These are phyloP conservation scores for Apiotrichum porosum DNA, from an alignment of 1,284 basidiomycete species.

Conservation along the genomic window DNA sequence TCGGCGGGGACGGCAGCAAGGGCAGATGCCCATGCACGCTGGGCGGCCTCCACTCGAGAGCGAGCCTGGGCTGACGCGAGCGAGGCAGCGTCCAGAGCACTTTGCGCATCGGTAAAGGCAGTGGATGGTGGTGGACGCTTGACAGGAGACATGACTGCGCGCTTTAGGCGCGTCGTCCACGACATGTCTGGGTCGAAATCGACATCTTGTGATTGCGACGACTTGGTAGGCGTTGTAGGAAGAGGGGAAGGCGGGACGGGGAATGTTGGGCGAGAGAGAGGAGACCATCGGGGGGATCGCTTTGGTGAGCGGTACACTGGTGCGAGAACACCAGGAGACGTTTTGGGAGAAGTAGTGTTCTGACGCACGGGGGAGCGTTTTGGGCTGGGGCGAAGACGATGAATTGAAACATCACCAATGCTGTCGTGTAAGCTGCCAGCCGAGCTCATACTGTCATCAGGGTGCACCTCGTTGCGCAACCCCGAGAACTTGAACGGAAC, in stretches of 20 bases:
- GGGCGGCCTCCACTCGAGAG: conserved; percentile 3
- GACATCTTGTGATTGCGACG: neutral
- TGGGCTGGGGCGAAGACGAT: conserved; percentile 22
- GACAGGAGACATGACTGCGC: neutral
- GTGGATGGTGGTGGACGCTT: neutral
- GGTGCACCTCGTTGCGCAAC: conserved; percentile 14
- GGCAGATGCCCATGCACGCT: conserved; percentile 12
- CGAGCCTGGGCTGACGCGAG: conserved; percentile 2
- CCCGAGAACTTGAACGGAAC: conserved; percentile 8
- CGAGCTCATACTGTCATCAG: conserved; percentile 14
- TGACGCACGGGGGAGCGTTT: neutral
- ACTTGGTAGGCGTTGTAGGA: neutral
- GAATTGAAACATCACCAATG: conserved; percentile 20
- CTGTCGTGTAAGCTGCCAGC: neutral
- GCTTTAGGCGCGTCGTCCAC: conserved; percentile 9
- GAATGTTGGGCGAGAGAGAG: neutral
- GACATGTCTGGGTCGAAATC: conserved; percentile 8
- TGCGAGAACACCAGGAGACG: neutral
- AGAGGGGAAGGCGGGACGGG: neutral
- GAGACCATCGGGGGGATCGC: conserved; percentile 6
- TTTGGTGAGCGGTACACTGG: conserved; percentile 13
- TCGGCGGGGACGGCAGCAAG: conserved; percentile 2
- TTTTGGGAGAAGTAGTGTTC: neutral
- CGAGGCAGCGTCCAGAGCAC: conserved; percentile 8
- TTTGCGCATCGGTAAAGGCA: conserved; percentile 3